Evolutionary conservation across 2,329 filamentous ascomycete species (phyloP), one percentile per base, ranked within the genome.

Genomic region (Dactylonectria estremocensis): DNA sequence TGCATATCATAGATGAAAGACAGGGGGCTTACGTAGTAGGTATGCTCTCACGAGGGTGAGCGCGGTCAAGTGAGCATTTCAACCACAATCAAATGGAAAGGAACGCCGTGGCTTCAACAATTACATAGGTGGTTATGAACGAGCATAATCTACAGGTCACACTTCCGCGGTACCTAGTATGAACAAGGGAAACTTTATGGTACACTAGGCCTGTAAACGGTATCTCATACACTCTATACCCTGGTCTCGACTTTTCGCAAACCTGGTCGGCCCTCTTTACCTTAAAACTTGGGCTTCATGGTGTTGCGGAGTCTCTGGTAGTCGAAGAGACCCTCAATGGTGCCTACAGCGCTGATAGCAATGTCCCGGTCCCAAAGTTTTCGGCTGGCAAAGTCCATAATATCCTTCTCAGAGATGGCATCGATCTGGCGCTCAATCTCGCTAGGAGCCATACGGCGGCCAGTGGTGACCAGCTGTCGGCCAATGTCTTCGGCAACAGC

Each of bases 341-440:
- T 92, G 75, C 96, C 96, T 74, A 98, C 93, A 37, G 95, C 96
- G 81, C 92, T 95, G 82, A 99, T 89, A 78, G 96, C 96, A 77
- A 99, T 87, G 82, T 99, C 96, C 85, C 95, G 93, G 85, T 99
- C 96, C 96, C 96, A 99, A 69, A 99, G 87, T 87, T 96, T 97
- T 84, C 91, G 91, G 88, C 93, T 92, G 78, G 95, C 95, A 81
- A 98, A 99, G 78, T 93, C 91, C 93, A 98, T 98, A 73, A 99
- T 94, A 78, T 98, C 94, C 88, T 97, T 97, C 84, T 95, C 95
- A 73, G 94, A 94, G 80, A 99, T 95, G 77, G 86, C 88, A 79
- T 95, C 92, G 76, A 99, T 94, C 75, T 92, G 90, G 77, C 94
- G 91, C 90, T 99, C 96, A 73, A 99, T 95, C 88, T 99, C 96